Evolutionary conservation across 192 early-diverging fungal species (phyloP).

Genomic region (Jimgerdemannia lactiflua): DNA sequence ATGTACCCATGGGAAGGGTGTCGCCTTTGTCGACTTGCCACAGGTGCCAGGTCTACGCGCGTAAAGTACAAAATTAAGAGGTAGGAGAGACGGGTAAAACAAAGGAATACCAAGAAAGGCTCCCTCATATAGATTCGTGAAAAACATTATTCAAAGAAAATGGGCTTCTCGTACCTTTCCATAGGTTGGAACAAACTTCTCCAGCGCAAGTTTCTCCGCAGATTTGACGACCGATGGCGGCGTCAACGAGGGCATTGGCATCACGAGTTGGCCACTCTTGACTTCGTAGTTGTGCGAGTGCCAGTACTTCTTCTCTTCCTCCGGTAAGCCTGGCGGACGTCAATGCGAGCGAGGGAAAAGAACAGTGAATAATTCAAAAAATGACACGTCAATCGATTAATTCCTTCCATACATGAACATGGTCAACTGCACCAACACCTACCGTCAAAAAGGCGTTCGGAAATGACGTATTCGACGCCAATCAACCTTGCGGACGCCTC

Average conservation of each 20-base stretch:
- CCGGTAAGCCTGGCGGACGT: slow-evolving; percentile 22
- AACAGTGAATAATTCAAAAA: background rate
- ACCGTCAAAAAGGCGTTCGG: slow-evolving; percentile 45
- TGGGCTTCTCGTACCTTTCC: slow-evolving; percentile 15
- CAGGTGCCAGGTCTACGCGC: slow-evolving; percentile 34
- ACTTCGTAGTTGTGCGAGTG: slow-evolving; percentile 58
- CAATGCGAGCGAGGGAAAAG: background rate
- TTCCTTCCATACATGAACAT: slow-evolving; percentile 11
- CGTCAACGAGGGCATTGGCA: slow-evolving; percentile 26
- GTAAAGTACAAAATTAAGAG: background rate
- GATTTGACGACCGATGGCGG: slow-evolving; percentile 20
- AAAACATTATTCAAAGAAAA: too few species aligned
- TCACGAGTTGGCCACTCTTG: slow-evolving; percentile 35
- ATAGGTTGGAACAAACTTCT: slow-evolving; percentile 36
- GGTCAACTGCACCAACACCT: background rate
- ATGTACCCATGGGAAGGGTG: slow-evolving; percentile 30
- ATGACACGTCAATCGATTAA: background rate
- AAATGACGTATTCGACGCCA: slow-evolving; percentile 60
- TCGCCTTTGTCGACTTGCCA: slow-evolving; percentile 53
- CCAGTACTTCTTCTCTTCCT: slow-evolving; percentile 53
- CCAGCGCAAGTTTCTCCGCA: slow-evolving; percentile 30
- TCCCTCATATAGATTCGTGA: background rate
- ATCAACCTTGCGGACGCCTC: slow-evolving; percentile 39
- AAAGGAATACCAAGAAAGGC: background rate
- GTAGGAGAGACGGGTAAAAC: background rate